A percentile compares a stretch with the other conserved stretches of the same genome.
phyloP scores from a whole-genome alignment of 1,139 yeast species.

The Debaryomyces sp. region DNA sequence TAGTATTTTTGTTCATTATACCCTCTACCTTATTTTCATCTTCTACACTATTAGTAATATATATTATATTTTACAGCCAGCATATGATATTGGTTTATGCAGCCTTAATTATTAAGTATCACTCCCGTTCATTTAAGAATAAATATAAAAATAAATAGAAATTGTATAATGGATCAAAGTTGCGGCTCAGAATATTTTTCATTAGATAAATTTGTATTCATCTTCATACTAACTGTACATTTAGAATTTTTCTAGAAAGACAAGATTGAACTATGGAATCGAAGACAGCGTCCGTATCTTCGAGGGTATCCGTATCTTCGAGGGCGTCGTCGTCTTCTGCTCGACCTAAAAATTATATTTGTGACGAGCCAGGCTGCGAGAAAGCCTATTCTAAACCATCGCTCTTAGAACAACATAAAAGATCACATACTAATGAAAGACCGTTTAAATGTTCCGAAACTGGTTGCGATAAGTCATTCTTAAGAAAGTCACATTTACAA shows the following conservation, averaged over 20 bases:
- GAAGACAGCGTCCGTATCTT: constrained; percentile 2
- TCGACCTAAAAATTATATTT: constrained; percentile 59
- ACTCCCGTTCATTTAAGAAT: not conserved
- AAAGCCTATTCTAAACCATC: constrained; percentile 85
- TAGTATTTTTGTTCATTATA: not conserved
- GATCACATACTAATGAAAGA: constrained; percentile 77
- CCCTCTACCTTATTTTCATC: not conserved
- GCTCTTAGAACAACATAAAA: constrained; percentile 74
- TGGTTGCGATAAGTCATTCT: constrained; percentile 66
- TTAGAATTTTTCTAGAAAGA: not conserved
- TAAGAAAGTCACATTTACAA: constrained; percentile 76
- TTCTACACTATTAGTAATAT: not conserved
- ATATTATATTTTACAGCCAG: not conserved
- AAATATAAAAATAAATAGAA: not conserved
- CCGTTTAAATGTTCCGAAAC: constrained; percentile 65
- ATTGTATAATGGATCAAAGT: not conserved
- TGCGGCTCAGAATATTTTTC: constrained; percentile 1
- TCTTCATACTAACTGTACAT: not conserved
- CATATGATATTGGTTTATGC: not conserved
- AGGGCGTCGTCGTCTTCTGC: constrained; percentile 25
- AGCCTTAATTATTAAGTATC: not conserved
- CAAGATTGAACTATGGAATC: not conserved
- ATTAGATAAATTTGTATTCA: not conserved
- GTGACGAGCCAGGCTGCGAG: constrained; percentile 66
- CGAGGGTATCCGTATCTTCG: too few relatives aligned